Conservation (phyloP, 306 rosid species). For the Rosa multiflora region DNA sequence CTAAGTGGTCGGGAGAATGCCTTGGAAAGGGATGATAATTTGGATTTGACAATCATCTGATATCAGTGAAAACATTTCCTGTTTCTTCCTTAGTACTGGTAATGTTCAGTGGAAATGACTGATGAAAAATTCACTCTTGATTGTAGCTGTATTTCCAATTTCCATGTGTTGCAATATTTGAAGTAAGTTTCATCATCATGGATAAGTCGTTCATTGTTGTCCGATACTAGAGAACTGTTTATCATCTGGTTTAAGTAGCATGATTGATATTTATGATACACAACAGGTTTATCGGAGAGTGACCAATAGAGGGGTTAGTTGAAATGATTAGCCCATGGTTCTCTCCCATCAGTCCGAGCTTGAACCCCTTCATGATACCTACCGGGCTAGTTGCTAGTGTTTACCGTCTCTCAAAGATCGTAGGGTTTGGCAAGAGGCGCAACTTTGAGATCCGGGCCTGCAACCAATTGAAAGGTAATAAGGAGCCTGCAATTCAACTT, state of each 20-base stretch:
- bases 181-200: not conserved
- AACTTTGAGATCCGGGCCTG: too few species aligned
- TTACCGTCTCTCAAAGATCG: too few species aligned
- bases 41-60: not conserved
- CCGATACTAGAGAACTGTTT: slow-evolving; percentile 6
- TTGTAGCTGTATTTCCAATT: slow-evolving; percentile 14
- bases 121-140: slow-evolving; percentile 5
- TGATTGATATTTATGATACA: slow-evolving; percentile 24
- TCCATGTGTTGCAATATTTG: slow-evolving; percentile 18
- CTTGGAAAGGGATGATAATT: too few species aligned
- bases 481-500: too few species aligned
- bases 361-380: not conserved
- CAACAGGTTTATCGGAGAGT: slow-evolving; percentile 45
- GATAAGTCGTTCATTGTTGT: slow-evolving; percentile 5
- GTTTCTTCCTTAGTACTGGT: not conserved
- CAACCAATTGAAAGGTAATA: too few species aligned
- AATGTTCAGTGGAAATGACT: slow-evolving; percentile 16
- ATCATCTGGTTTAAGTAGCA: slow-evolving; percentile 2
- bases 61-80: not conserved
- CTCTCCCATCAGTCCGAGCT: not conserved
- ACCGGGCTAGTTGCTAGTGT: too few species aligned
- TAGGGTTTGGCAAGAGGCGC: too few species aligned
- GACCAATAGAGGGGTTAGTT: slow-evolving; percentile 14
- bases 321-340: not conserved
- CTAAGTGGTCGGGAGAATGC: not conserved